Evolutionary conservation across 2,329 filamentous ascomycete species (phyloP), one percentile per base, ranked within the genome.

Genomic region (Chaetothyriales sp.): DNA sequence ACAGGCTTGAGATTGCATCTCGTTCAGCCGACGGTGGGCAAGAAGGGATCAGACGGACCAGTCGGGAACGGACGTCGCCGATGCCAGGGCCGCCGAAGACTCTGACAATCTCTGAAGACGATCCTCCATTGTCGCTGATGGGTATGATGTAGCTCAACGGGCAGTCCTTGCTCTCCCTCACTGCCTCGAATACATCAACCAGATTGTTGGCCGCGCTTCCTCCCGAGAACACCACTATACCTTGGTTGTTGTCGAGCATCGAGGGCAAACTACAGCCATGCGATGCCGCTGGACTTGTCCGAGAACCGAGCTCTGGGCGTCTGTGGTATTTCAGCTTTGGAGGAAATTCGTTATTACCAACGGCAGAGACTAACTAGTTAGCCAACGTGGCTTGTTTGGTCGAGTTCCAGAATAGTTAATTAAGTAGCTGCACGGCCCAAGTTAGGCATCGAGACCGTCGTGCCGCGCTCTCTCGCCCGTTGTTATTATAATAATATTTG

Each of bases 91-190:
- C 92, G 13, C 90, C 92, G 69, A 97, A 92, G 37, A 97, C 89
- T 37, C 92, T 79, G 59, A 95, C 94, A 62, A 95, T 73, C 71
- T 97, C 90, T 45, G 87, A 94, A 2, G 89, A 94, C 61, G 86
- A 94, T 43, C 90, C 90, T 47, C 90, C 90, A 68, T 97, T 97
- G 70, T 97, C 90, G 58, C 86, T 92, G 65, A 95, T 95, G 37
- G 90, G 90, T 49, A 97, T 94, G 54, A 95, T 81, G 67, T 94
- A 94, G 68, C 80, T 87, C 44, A 94, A 70, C 2, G 77, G 72
- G 63, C 83, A 85, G 43, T 76, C 69, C 56, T 84, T 85, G 60
- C 76, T 82, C 56, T 81, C 69, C 10, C 78, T 74, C 33, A 86
- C 73, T 18, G 72, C 70, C 53, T 75, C 83, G 69, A 95, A 95